Percentiles rank a stretch among this genome's conserved stretches.
phyloP scores from a whole-genome alignment of 1,139 yeast genomes.

The Saccharomyces pastorianus region DNA sequence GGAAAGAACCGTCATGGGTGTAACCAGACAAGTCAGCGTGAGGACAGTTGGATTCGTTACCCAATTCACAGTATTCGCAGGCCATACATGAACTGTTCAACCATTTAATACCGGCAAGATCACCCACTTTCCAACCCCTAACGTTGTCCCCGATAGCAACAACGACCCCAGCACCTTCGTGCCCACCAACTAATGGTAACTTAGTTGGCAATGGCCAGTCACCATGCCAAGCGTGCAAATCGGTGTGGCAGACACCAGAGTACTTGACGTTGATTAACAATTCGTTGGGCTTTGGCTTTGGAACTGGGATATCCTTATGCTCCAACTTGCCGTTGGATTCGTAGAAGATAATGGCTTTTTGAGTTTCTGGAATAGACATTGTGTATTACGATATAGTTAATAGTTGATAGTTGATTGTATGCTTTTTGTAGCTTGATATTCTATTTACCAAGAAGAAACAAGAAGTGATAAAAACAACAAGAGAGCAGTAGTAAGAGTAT shows the following conservation, averaged over 20 bases:
- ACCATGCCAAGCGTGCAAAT: constrained; percentile 61
- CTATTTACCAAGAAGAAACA: not conserved
- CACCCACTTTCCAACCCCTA: constrained; percentile 53
- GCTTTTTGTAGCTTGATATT: not conserved
- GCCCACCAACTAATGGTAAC: constrained; percentile 60
- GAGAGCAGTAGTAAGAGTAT: not conserved
- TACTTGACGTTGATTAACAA: constrained; percentile 50
- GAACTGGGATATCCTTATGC: constrained; percentile 51
- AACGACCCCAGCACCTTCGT: constrained; percentile 63
- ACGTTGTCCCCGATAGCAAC: constrained; percentile 53
- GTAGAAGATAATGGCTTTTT: constrained; percentile 43
- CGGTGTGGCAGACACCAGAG: constrained; percentile 63
- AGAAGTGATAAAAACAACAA: not conserved
- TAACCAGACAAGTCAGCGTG: constrained; percentile 57
- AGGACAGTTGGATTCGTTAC: constrained; percentile 51
- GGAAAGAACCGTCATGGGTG: constrained; percentile 64
- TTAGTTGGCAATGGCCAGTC: constrained; percentile 56
- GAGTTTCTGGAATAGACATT: constrained; percentile 34
- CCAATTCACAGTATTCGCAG: constrained; percentile 52
- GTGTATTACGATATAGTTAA: not conserved
- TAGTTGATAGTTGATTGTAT: not conserved
- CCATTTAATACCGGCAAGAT: constrained; percentile 59
- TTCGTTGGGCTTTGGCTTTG: constrained; percentile 51
- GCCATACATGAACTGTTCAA: constrained; percentile 54
- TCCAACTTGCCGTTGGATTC: constrained; percentile 40